Evolutionary conservation across 192 early-diverging fungal species (phyloP), one percentile per base, ranked within the genome.

Genomic region (Jimgerdemannia lactiflua): DNA sequence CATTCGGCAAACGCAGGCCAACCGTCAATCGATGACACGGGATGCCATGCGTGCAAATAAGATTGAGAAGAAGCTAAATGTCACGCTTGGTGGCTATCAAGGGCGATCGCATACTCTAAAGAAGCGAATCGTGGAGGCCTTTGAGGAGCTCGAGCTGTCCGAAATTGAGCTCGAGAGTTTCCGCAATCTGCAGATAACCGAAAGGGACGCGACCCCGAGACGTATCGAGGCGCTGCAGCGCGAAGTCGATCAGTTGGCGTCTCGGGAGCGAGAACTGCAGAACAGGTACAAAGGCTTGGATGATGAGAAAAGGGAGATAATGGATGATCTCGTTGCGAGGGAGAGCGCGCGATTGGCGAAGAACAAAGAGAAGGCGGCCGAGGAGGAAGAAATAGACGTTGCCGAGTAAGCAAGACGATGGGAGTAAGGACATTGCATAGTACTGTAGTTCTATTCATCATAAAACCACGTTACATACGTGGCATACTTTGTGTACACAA

Each of bases 1-100:
- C 44, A 63, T 39, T 71, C 83, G n/a, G 17, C 67, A 54, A 67
- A 75, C 84, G 42, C 78, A 93, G 82, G 42, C 79, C 6, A 86
- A 91, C 67, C 89, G 92, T 18, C 86, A 87, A 73, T 70, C 83
- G 3, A 96, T 98, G 94, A 84, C 88, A 18, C 81, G 86, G 44
- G 91, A 95, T 63, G 92, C 95, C 0, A 75, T 83, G 4, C 87
- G 86, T 49, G 96, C 95, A 11, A 80, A 85, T n/a, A 97, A 97
- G 80, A 70, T 94, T 17, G 97, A 99, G 79, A 94, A 94, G 76
- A 93, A 93, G 71, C 78, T 96, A 29, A 86, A 80, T 11, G 85
- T 97, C 17, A 85, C 85, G 6, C 80, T 97, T 64, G 96, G 96
- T 67, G 96, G 96, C 41, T 95, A 96, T 80, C 88, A 93, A 84